A percentile compares a stretch with the other conserved stretches of the same genome.
Evolutionary conservation across 2,329 filamentous ascomycete species (phyloP).

Genomic region (Fusarium zealandicum): DNA sequence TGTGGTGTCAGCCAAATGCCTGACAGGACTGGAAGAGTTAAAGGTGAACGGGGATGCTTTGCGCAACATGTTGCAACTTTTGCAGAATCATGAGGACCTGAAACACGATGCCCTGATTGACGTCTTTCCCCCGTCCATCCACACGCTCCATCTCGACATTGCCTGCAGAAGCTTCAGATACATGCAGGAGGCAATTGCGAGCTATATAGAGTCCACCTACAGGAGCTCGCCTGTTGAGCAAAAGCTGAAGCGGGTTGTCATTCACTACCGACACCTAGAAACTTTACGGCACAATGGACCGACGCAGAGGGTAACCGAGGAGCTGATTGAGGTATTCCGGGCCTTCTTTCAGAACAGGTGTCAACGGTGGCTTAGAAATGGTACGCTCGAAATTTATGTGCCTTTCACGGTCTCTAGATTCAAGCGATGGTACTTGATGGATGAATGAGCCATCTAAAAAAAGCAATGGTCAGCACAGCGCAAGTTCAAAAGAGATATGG

Average conservation of each 20-base stretch:
- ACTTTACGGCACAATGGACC: not conserved
- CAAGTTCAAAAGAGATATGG: no score
- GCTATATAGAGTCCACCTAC: conserved; percentile 8
- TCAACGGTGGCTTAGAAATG: not conserved
- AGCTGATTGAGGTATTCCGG: not conserved
- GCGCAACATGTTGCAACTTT: not conserved
- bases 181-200: not conserved
- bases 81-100: accelerated
- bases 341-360: not conserved
- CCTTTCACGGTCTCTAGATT: no score
- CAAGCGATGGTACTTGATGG: not conserved
- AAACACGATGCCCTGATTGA: not conserved
- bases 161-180: not conserved
- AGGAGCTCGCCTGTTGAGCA: not conserved
- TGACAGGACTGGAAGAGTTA: not conserved
- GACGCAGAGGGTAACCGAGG: not conserved
- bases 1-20: not conserved
- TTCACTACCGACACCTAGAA: not conserved
- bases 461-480: no score
- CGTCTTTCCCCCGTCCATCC: not conserved
- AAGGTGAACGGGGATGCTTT: not conserved
- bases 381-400: not conserved
- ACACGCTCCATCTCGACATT: not conserved
- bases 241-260: not conserved
- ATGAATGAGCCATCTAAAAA: no score